Conservation (phyloP, 306 rosid genomes). For the Lotus japonicus region DNA sequence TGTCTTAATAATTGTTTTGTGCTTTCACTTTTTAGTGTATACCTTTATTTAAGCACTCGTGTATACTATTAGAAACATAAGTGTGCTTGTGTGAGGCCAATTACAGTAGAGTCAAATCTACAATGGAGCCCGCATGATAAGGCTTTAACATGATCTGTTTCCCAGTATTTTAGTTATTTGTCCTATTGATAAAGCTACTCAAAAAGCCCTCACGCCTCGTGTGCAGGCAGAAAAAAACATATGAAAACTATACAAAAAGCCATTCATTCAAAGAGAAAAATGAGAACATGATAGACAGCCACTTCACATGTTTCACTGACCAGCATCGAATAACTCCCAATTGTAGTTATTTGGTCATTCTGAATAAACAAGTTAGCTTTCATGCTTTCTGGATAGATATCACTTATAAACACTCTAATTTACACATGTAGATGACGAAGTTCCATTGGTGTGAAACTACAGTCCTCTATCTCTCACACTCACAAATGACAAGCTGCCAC, state of each 20-base stretch:
- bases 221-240: conserved; percentile 21
- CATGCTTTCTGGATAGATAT: not conserved
- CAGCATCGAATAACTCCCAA: not conserved
- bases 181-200: conserved; percentile 23
- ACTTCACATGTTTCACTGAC: not conserved
- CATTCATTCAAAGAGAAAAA: not conserved
- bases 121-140: conserved; percentile 41
- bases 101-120: conserved; percentile 14
- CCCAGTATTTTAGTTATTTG: conserved; percentile 16
- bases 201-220: conserved; percentile 7
- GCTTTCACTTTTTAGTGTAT: conserved; percentile 43
- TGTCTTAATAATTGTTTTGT: conserved; percentile 41
- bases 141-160: conserved; percentile 25
- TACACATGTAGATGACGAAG: not conserved
- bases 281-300: not conserved
- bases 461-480: too few relatives aligned
- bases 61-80: conserved; percentile 16
- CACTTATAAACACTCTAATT: conserved; percentile 7
- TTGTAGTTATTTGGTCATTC: not conserved
- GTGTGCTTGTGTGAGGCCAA: conserved; percentile 13
- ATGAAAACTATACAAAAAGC: not conserved
- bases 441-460: too few relatives aligned
- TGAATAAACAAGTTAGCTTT: not conserved
- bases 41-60: conserved; percentile 43
- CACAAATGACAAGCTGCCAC: not conserved